Evolutionary conservation across 2,329 filamentous ascomycete species (phyloP).

Genomic region (Colletotrichum sp.): DNA sequence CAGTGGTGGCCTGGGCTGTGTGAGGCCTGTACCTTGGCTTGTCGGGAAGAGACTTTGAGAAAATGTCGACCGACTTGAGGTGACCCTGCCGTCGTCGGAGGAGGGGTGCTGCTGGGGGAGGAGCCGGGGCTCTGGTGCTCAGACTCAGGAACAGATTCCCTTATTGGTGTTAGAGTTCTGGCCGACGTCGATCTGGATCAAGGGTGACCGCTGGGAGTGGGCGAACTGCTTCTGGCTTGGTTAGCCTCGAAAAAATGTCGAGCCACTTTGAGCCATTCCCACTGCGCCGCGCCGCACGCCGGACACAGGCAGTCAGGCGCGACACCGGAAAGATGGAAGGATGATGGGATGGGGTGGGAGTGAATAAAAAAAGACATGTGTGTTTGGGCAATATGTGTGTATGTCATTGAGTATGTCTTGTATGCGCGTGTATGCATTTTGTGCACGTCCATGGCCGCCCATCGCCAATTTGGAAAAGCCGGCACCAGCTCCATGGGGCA

Average conservation of each 20-base stretch:
- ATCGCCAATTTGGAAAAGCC: background rate
- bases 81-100: background rate
- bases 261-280: conserved; percentile 20
- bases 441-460: background rate
- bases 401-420: background rate
- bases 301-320: conserved; percentile 6
- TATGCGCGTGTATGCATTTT: background rate
- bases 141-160: conserved; percentile 15
- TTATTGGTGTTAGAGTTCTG: conserved; percentile 23
- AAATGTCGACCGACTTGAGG: background rate
- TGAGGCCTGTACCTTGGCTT: background rate
- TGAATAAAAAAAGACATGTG: background rate
- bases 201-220: conserved; percentile 13
- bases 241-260: conserved; percentile 14
- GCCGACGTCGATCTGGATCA: conserved; percentile 19
- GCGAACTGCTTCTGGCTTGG: conserved; percentile 17
- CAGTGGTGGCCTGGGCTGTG: background rate
- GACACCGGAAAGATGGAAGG: background rate
- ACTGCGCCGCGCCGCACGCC: conserved; percentile 5
- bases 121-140: background rate
- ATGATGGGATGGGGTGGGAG: background rate
- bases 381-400: background rate
- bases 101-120: background rate
- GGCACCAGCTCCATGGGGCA: background rate
- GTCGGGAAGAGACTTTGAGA: background rate